Evolutionary conservation across 257 asterid genomes (phyloP), one percentile per base, ranked within the genome.

Genomic region (Capsicum rhomboideum): DNA sequence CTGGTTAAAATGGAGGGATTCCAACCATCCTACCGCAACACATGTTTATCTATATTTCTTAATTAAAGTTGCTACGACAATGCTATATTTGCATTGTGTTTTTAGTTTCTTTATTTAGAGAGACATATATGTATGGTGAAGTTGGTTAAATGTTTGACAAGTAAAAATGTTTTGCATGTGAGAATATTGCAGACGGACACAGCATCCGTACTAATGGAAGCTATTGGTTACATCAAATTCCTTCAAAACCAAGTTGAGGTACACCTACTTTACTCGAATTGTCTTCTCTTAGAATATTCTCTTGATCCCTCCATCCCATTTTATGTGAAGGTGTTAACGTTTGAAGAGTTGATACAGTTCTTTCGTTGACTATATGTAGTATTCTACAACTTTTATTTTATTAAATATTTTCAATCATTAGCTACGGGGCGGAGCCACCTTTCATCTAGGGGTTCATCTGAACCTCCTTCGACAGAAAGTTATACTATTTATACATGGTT

Each of bases 131-230:
- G 10, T 72, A 10, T 18, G 13, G 21, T 66, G 74, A 66, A 66
- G 74, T 7, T 61, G 11, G 34, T 61, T 34, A 31, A 61, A 61
- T 61, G 17, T 23, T 50, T 46, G 40, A 72, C 40, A 42, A 44
- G 54, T 80, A 31, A 67, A 64, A 64, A 54, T 44, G 8, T n/a
- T 67, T 13, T 67, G 85, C 88, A 83, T 85, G 88, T 82, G 91
- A 64, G 86, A 87, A 89, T 87, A 87, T 86, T 90, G 85, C 94
- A 95, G 99, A 95, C 99, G 82, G 99, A 95, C 90, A 95, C 99
- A 83, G 98, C 99, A 84, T 93, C 99, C 80, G 99, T 95, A 86
- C 93, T 95, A 23, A 93, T 95, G 99, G 98, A 94, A 91, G 97
- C 99, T 88, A 93, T 93, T 82, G 99, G 99, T 74, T 95, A 94